These are phyloP conservation scores for Mycoemilia scoparia DNA, from an alignment of 192 early-diverging fungal species.

Conservation along the genomic window DNA sequence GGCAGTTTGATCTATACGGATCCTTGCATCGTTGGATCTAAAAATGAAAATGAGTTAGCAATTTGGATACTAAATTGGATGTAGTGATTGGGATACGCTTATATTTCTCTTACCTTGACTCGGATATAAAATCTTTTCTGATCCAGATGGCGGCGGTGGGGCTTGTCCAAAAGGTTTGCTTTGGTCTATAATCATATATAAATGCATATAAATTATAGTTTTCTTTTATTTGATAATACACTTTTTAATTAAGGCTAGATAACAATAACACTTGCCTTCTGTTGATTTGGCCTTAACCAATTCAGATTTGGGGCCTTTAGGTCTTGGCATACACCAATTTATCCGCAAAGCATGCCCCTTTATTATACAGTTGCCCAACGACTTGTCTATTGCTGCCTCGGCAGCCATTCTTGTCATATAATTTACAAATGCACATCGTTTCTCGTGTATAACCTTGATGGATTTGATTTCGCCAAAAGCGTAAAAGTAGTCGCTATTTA, in stretches of 20 bases:
- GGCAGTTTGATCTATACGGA: too few species aligned
- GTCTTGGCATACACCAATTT: constrained; percentile 67
- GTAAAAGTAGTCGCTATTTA: constrained; percentile 52
- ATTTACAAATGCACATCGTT: constrained; percentile 82
- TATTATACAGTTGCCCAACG: constrained; percentile 50
- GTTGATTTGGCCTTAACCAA: constrained; percentile 7
- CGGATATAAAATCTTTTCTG: too few species aligned
- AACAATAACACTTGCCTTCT: constrained; percentile 2
- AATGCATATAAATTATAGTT: too few species aligned
- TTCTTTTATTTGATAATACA: too few species aligned
- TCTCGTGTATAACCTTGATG: constrained; percentile 57
- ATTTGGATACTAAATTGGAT: too few species aligned
- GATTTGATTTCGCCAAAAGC: constrained; percentile 82
- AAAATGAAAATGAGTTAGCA: too few species aligned
- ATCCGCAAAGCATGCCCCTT: constrained; percentile 53
- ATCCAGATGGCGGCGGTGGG: too few species aligned
- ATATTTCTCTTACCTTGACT: too few species aligned
- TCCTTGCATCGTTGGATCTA: too few species aligned
- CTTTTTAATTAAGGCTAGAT: background rate
- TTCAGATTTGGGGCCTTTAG: constrained; percentile 47
- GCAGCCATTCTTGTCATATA: constrained; percentile 62
- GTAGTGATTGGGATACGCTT: too few species aligned
- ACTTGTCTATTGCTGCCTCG: constrained; percentile 60
- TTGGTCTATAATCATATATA: too few species aligned
- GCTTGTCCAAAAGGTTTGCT: too few species aligned